Conservation (phyloP, 2,329 filamentous ascomycete genomes). For the Hymenoscyphus fraxineus region DNA sequence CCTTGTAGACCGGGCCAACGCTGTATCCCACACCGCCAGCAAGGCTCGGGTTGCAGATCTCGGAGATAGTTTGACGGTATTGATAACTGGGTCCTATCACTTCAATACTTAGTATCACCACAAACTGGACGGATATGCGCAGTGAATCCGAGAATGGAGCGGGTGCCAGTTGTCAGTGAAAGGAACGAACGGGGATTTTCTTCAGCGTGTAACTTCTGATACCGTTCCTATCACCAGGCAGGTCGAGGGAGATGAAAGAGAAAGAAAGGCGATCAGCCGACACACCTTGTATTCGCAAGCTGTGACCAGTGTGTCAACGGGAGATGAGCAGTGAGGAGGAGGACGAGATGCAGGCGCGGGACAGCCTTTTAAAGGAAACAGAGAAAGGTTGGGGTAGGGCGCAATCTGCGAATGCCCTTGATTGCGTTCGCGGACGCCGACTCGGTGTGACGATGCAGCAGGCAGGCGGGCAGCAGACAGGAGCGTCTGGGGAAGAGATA, state of each 20-base stretch:
- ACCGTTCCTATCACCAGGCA: constrained; percentile 6
- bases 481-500: background rate
- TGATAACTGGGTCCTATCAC: constrained; percentile 7
- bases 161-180: constrained; percentile 12
- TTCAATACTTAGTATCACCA: constrained; percentile 5
- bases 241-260: background rate
- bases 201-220: constrained; percentile 6
- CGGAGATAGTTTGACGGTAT: constrained; percentile 3
- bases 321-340: constrained; percentile 5
- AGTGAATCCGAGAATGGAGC: constrained; percentile 7
- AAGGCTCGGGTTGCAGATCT: constrained; percentile 8
- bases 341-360: constrained; percentile 3
- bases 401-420: background rate
- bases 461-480: background rate
- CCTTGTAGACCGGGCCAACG: background rate
- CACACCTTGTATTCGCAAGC: constrained; percentile 7
- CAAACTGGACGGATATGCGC: constrained; percentile 7
- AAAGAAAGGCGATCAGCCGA: constrained; percentile 9
- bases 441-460: constrained; percentile 13
- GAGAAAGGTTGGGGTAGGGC: no score
- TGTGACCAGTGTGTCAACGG: background rate
- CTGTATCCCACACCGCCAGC: constrained; percentile 5
- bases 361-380: background rate
- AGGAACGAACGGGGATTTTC: constrained; percentile 7
- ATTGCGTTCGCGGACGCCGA: background rate